A percentile compares a stretch with the other conserved stretches of the same genome.
phyloP scores from a whole-genome alignment of 2,329 filamentous ascomycete genomes.

The Aspergillus fischeri region DNA sequence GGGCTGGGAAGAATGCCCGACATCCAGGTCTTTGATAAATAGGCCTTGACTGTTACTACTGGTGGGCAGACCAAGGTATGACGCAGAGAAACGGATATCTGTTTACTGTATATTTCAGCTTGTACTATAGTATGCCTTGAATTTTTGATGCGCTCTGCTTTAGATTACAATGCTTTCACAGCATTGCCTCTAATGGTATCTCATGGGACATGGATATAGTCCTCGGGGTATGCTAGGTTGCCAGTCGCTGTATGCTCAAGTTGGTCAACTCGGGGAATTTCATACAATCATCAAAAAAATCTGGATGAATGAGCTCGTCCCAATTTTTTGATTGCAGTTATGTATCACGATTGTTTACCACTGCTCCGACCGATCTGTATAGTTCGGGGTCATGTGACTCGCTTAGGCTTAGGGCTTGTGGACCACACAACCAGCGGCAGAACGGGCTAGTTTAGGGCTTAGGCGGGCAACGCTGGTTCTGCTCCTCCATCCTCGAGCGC shows the following conservation, averaged over 20 bases:
- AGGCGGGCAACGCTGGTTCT: conserved; percentile 26
- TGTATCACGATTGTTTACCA: not conserved
- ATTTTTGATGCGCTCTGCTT: not conserved
- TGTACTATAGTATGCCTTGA: conserved; percentile 6
- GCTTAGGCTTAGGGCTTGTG: conserved; percentile 28
- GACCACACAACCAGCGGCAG: conserved; percentile 19
- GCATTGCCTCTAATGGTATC: not conserved
- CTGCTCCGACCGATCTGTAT: not conserved
- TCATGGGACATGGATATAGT: not conserved
- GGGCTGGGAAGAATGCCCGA: conserved; percentile 49
- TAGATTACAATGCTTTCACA: not conserved
- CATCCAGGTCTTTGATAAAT: conserved; percentile 37
- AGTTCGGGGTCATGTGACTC: conserved; percentile 25
- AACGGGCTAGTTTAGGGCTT: conserved; percentile 38
- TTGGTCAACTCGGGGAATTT: not conserved
- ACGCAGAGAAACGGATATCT: not conserved
- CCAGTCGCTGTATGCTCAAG: not conserved
- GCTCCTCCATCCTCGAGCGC: conserved; percentile 32
- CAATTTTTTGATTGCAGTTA: not conserved
- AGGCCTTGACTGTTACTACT: conserved; percentile 3
- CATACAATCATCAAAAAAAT: not conserved
- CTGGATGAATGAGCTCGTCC: not conserved
- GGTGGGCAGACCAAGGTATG: not conserved
- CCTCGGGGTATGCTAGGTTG: no score
- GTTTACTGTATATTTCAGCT: not conserved